Conservation (phyloP, 768 basidiomycete species). For the Brasilioporus rufonigricans region DNA sequence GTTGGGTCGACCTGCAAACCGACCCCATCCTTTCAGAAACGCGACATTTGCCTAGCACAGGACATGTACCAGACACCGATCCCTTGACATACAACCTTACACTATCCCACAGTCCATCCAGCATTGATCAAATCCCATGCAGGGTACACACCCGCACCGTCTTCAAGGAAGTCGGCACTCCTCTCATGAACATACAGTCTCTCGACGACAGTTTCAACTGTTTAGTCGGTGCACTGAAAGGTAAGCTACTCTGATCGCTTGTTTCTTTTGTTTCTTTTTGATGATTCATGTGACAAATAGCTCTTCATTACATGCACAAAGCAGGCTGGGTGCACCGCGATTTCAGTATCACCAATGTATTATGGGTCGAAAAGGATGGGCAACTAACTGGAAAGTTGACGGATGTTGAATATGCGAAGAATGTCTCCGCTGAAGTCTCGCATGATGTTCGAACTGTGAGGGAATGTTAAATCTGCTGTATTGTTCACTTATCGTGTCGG, state of each 20-base stretch:
- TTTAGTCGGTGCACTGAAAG: neutral
- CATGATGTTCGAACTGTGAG: conserved; percentile 11
- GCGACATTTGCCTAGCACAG: neutral
- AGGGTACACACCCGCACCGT: neutral
- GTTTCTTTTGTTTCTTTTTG: too few relatives aligned
- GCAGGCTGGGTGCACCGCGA: neutral
- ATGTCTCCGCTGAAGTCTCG: neutral
- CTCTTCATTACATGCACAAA: too few relatives aligned
- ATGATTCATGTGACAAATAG: too few relatives aligned
- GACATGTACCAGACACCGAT: neutral
- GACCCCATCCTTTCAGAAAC: neutral
- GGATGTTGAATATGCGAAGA: conserved; percentile 15
- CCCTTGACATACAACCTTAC: too few relatives aligned
- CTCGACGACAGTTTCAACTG: neutral
- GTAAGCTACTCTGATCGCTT: neutral
- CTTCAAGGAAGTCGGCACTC: neutral
- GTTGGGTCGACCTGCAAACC: neutral
- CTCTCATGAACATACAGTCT: neutral
- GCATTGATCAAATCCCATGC: neutral
- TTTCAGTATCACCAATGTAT: neutral
- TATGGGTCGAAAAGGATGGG: neutral
- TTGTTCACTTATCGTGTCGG: neutral
- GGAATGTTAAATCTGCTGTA: neutral
- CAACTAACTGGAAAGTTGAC: conserved; percentile 5
- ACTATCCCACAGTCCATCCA: neutral